Conservation (phyloP, 306 rosid species). For the Acacia acuminata region DNA sequence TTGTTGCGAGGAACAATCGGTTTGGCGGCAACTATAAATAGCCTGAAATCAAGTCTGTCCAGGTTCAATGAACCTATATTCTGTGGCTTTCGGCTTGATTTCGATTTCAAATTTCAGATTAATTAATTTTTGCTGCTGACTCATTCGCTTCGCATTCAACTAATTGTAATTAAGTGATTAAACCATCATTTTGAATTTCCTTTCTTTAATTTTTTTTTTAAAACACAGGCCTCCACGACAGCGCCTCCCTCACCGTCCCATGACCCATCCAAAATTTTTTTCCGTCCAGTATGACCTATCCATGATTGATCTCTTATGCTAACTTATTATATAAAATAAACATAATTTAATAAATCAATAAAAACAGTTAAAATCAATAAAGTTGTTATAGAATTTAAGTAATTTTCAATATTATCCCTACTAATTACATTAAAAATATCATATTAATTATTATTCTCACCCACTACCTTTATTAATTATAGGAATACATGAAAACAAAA, state of each 20-base stretch:
- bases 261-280: too few relatives aligned
- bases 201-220: not conserved
- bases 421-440: too few relatives aligned
- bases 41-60: constrained; percentile 24
- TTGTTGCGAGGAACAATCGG: not conserved
- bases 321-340: too few relatives aligned
- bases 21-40: constrained; percentile 28
- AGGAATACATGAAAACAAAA: too few relatives aligned
- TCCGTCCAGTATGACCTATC: not conserved
- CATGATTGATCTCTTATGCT: not conserved
- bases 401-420: too few relatives aligned
- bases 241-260: not conserved
- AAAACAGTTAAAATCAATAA: too few relatives aligned
- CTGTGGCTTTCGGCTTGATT: not conserved
- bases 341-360: too few relatives aligned
- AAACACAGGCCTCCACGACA: not conserved
- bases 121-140: not conserved
- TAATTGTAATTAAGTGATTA: too few relatives aligned
- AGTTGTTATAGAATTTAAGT: too few relatives aligned
- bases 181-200: too few relatives aligned
- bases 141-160: not conserved
- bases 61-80: constrained; percentile 46
- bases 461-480: too few relatives aligned
- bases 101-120: not conserved
- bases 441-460: too few relatives aligned